Conservation (phyloP, 305 asterid genomes). For the Ilex paraguariensis region DNA sequence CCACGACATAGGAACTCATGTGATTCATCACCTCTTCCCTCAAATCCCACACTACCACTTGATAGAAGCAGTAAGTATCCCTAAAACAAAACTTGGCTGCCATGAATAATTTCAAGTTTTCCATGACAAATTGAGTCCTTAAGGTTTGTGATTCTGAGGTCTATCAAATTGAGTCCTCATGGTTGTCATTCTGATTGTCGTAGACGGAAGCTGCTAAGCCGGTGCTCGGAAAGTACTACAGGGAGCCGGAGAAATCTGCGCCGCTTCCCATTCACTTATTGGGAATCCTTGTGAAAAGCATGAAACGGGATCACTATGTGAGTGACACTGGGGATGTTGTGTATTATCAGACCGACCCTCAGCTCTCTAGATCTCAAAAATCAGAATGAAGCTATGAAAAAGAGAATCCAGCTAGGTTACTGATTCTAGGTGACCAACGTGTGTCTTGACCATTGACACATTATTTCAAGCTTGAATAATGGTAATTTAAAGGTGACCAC, state of each 20-base stretch:
- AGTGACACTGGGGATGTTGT: constrained; percentile 73
- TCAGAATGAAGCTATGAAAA: constrained; percentile 9
- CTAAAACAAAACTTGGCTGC: background rate
- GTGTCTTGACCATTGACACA: background rate
- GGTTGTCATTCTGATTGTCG: constrained; percentile 12
- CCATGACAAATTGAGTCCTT: background rate
- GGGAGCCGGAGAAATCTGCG: constrained; percentile 72
- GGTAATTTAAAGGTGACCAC: background rate
- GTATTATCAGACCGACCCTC: constrained; percentile 60
- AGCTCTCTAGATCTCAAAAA: constrained; percentile 18
- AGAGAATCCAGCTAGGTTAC: constrained; percentile 3
- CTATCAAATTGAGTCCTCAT: too few species aligned
- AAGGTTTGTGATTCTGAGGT: constrained; percentile 2
- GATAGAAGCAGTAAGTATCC: constrained; percentile 74
- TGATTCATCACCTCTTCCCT: constrained; percentile 93
- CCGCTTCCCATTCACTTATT: constrained; percentile 65
- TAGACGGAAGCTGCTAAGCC: constrained; percentile 81
- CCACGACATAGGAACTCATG: constrained; percentile 97
- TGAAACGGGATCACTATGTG: constrained; percentile 67
- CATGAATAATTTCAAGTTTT: background rate
- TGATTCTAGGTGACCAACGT: constrained; percentile 10
- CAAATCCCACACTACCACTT: constrained; percentile 93
- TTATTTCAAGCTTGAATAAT: background rate
- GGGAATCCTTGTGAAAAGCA: constrained; percentile 51
- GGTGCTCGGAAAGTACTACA: constrained; percentile 71